These are phyloP conservation scores for Parietichytrium sp. DNA, from an alignment of 108 stramenopile genomes.

Conservation along the genomic window DNA sequence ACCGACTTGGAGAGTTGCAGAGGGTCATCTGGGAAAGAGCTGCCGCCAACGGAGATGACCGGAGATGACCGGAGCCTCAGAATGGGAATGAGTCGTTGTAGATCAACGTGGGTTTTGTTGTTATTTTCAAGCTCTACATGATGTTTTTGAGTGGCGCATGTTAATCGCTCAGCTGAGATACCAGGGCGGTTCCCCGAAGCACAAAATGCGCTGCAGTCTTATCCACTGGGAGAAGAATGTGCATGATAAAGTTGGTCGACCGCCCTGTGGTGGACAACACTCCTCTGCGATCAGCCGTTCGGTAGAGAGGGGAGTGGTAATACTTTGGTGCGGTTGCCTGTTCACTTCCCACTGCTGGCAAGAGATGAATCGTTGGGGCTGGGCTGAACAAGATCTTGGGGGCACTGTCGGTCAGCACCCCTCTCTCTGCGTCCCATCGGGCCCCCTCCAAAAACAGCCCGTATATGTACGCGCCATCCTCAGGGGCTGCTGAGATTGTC, in stretches of 20 bases:
- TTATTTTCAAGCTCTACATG: too few species aligned
- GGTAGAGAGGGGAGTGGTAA: conserved; percentile 67
- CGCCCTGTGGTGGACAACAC: conserved; percentile 63
- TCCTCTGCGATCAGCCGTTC: conserved; percentile 60
- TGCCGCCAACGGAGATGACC: too few species aligned
- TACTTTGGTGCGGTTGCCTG: background rate
- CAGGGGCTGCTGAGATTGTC: conserved; percentile 44
- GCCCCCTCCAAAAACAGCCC: conserved; percentile 67
- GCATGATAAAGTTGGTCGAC: conserved; percentile 64
- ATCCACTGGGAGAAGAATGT: background rate
- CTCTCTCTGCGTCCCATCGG: conserved; percentile 53
- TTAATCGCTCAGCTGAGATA: too few species aligned
- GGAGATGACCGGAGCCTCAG: too few species aligned
- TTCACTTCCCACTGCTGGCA: conserved; percentile 54
- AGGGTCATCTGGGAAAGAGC: too few species aligned
- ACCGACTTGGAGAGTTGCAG: too few species aligned
- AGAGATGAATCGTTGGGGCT: conserved; percentile 62
- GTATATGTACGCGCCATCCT: conserved; percentile 59
- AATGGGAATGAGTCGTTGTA: too few species aligned
- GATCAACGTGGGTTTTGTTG: too few species aligned
- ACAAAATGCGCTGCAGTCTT: too few species aligned
- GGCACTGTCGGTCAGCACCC: conserved; percentile 51
- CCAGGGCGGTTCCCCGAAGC: too few species aligned
- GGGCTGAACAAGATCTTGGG: conserved; percentile 59
- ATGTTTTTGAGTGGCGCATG: too few species aligned